Conservation (phyloP, 192 early-diverging fungal genomes). For the Coemansia aciculifera region DNA sequence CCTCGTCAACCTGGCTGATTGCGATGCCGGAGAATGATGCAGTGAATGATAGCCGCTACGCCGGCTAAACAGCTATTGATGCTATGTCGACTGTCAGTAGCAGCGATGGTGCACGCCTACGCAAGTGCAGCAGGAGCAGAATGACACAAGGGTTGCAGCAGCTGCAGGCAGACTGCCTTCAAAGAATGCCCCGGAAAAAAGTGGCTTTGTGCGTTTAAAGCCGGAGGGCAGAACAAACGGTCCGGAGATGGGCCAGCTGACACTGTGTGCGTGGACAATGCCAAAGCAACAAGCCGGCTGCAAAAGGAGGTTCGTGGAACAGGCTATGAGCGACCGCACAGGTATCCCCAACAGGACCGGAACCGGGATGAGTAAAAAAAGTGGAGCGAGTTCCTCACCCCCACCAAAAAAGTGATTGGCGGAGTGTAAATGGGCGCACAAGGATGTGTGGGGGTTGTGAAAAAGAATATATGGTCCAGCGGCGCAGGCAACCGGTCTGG, state of each 20-base stretch:
- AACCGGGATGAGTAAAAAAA: background rate
- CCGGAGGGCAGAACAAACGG: constrained; percentile 11
- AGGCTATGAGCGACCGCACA: background rate
- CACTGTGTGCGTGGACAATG: background rate
- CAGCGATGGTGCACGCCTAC: background rate
- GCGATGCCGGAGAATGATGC: background rate
- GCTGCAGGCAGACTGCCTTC: background rate
- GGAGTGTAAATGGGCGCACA: background rate
- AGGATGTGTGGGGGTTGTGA: background rate
- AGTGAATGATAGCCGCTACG: background rate
- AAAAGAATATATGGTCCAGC: background rate
- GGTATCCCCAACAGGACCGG: background rate
- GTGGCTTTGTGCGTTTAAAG: constrained; percentile 7
- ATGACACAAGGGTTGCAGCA: background rate
- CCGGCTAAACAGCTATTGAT: background rate
- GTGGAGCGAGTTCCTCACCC: background rate
- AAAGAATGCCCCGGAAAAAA: constrained; percentile 9
- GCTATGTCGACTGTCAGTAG: background rate
- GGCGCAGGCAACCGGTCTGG: background rate
- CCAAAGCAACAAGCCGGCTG: background rate
- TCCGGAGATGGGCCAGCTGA: background rate
- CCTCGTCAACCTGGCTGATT: background rate
- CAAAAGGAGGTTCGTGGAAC: background rate
- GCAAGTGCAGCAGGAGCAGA: background rate
- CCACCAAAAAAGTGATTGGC: background rate